These are phyloP conservation scores for Jatropha curcas DNA, from an alignment of 345 rosid species.

Conservation along the genomic window DNA sequence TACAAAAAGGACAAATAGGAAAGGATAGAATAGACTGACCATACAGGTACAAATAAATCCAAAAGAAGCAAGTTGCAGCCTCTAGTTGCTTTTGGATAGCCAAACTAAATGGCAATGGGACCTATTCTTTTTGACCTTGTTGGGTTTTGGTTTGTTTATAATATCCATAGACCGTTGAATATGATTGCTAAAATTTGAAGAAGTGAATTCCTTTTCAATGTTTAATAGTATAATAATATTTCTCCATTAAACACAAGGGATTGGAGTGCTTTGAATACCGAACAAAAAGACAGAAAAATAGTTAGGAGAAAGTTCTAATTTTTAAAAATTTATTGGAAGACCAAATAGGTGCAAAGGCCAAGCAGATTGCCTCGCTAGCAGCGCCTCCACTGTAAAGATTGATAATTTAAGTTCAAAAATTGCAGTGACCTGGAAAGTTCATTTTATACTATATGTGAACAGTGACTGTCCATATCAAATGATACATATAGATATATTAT, in stretches of 20 bases:
- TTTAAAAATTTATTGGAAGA: not conserved
- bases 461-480: no score
- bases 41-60: not conserved
- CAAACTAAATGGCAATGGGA: not conserved
- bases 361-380: not conserved
- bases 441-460: not conserved
- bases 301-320: not conserved
- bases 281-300: not conserved
- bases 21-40: not conserved
- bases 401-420: not conserved
- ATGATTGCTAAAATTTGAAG: not conserved
- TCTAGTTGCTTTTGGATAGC: not conserved
- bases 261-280: not conserved
- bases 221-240: not conserved
- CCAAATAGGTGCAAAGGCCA: not conserved
- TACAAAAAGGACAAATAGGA: not conserved
- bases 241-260: not conserved
- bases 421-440: not conserved
- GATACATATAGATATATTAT: no score
- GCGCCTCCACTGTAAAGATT: not conserved
- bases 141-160: not conserved
- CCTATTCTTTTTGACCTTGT: conserved; percentile 3
- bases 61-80: conserved; percentile 7
- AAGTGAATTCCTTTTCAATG: not conserved
- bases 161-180: not conserved